A percentile compares a stretch with the other conserved stretches of the same genome.
Evolutionary conservation across 2,329 filamentous ascomycete species (phyloP).

Genomic region (Penicillium sp.): DNA sequence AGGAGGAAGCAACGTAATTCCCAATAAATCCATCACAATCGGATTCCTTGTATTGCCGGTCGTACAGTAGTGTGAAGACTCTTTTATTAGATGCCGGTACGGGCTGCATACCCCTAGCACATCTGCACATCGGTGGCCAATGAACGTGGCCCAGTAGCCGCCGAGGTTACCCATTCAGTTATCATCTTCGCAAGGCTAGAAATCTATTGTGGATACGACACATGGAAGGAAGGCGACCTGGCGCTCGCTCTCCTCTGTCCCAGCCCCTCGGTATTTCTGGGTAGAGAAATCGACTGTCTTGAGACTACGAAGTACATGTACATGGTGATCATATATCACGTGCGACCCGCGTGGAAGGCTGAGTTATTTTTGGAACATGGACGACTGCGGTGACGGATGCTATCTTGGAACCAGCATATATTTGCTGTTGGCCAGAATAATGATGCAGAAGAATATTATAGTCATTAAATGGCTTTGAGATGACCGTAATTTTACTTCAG

Average conservation of each 20-base stretch:
- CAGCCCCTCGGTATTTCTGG: neutral
- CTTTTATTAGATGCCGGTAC: constrained; percentile 5
- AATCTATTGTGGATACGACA: neutral
- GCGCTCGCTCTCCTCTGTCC: neutral
- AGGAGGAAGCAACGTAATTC: neutral
- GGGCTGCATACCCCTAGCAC: neutral
- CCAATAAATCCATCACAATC: neutral
- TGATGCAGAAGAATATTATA: no score
- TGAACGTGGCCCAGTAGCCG: neutral
- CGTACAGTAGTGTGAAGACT: constrained; percentile 5
- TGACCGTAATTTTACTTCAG: no score
- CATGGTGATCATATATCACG: neutral
- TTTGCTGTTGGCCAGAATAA: no score
- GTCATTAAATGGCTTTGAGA: no score
- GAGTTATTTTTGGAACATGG: constrained; percentile 6
- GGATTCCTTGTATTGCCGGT: neutral
- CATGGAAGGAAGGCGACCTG: neutral
- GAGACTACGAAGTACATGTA: neutral
- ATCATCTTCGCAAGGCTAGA: neutral
- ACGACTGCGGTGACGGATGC: neutral
- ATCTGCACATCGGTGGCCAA: neutral
- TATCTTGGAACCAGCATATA: neutral
- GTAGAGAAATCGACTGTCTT: no score
- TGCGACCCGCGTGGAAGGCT: neutral
- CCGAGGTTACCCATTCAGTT: neutral